Conservation (phyloP, 179 eudicot species). For the Silene noctiflora region DNA sequence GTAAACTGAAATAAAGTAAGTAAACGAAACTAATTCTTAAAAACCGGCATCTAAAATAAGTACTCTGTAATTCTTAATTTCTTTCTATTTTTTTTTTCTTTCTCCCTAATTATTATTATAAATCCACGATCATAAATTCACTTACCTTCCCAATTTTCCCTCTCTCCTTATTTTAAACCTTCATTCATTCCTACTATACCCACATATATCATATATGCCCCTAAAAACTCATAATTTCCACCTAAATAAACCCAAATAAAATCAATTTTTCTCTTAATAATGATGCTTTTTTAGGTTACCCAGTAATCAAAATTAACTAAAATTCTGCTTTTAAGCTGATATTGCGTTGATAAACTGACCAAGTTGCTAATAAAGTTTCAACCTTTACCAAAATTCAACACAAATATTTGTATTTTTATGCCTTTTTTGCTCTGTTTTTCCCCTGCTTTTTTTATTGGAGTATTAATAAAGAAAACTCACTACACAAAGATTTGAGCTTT, state of each 20-base stretch:
- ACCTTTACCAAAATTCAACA: slow-evolving; percentile 13
- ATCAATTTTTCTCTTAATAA: not conserved
- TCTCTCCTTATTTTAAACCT: not conserved
- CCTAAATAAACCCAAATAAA: not conserved
- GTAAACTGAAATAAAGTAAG: no score
- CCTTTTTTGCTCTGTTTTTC: slow-evolving; percentile 17
- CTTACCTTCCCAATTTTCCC: slow-evolving; percentile 15
- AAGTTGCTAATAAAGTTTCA: slow-evolving; percentile 22
- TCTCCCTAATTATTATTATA: not conserved
- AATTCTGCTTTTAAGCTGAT: slow-evolving; percentile 17
- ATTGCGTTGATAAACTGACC: slow-evolving; percentile 20
- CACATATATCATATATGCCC: no score
- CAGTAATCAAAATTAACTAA: slow-evolving; percentile 18
- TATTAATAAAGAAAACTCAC: not conserved
- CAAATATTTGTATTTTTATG: slow-evolving; percentile 10
- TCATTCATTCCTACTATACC: not conserved
- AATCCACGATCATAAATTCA: slow-evolving; percentile 8
- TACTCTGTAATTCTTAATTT: no score
- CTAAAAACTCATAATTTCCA: no score
- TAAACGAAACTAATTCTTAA: no score
- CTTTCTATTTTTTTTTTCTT: no score
- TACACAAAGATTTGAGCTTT: not conserved
- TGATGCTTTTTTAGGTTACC: slow-evolving; percentile 16
- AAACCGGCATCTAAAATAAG: no score
- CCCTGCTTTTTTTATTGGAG: slow-evolving; percentile 20